Percentiles rank a stretch among this genome's conserved stretches.
phyloP scores from a whole-genome alignment of 805 yeast species.

The Hanseniaspora opuntiae region DNA sequence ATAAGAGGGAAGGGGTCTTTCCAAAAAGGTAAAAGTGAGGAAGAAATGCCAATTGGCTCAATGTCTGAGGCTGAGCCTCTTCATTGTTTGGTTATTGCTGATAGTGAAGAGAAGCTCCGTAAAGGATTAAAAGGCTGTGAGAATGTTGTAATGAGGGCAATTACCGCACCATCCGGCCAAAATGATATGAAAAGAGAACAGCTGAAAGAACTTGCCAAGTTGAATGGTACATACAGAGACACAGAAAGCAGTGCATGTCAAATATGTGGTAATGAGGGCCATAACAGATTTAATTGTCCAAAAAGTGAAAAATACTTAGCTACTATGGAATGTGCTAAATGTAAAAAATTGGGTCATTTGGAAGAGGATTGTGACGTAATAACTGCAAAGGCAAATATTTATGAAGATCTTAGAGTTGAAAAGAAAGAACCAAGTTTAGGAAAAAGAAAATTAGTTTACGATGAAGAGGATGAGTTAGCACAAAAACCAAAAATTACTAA shows the following conservation, averaged over 20 bases:
- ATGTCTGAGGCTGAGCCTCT: slow-evolving; percentile 63
- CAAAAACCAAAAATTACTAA: background rate
- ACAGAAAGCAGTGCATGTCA: slow-evolving; percentile 50
- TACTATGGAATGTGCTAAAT: slow-evolving; percentile 53
- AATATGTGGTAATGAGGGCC: slow-evolving; percentile 55
- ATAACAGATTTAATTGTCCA: slow-evolving; percentile 53
- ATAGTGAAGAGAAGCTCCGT: slow-evolving; percentile 59
- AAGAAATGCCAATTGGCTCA: slow-evolving; percentile 34
- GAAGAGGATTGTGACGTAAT: slow-evolving; percentile 63
- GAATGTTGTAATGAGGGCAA: slow-evolving; percentile 67
- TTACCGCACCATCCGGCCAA: slow-evolving; percentile 81
- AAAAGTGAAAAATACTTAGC: slow-evolving; percentile 36
- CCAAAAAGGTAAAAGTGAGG: slow-evolving; percentile 66
- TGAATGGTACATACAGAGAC: slow-evolving; percentile 88
- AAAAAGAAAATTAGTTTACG: background rate
- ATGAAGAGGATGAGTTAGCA: background rate
- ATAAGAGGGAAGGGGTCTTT: slow-evolving; percentile 93
- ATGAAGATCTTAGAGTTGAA: background rate
- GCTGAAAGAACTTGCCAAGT: slow-evolving; percentile 76
- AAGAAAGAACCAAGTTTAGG: background rate
- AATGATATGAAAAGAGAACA: slow-evolving; percentile 85
- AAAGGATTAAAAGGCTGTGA: slow-evolving; percentile 64
- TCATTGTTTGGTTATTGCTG: slow-evolving; percentile 79
- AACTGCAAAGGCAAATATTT: slow-evolving; percentile 14
- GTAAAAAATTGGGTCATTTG: slow-evolving; percentile 77